Percentiles rank a stretch among this genome's conserved stretches.
Evolutionary conservation across 257 asterid species (phyloP).

Genomic region (Coffea eugenioides): DNA sequence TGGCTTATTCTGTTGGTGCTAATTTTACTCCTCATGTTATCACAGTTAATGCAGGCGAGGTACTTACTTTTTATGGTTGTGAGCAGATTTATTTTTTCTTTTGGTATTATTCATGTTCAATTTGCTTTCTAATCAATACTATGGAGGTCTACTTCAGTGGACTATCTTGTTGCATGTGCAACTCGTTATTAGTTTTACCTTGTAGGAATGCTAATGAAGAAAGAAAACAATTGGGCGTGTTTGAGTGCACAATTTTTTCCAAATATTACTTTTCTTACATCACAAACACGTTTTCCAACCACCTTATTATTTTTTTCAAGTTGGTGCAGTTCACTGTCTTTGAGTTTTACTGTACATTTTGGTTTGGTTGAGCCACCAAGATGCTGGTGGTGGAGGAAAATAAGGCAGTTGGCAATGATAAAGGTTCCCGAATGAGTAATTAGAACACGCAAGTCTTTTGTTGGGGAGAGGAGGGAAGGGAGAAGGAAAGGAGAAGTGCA

Average conservation of each 20-base stretch:
- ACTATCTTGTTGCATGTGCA: not conserved
- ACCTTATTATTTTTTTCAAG: not conserved
- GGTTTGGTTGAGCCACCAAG: not conserved
- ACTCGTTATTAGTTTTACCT: not conserved
- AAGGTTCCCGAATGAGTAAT: not conserved
- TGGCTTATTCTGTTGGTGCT: constrained; percentile 52
- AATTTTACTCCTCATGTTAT: constrained; percentile 74
- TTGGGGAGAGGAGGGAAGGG: too few species aligned
- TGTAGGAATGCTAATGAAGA: not conserved
- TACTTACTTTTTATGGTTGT: not conserved
- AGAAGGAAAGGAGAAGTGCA: not conserved
- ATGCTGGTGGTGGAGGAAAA: not conserved
- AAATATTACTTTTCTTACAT: too few species aligned
- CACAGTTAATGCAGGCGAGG: constrained; percentile 27
- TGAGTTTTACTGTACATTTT: not conserved
- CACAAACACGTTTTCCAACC: too few species aligned
- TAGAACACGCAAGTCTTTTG: not conserved
- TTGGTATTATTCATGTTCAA: not conserved
- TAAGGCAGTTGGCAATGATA: not conserved
- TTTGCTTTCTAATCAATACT: not conserved
- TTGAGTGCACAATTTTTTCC: too few species aligned
- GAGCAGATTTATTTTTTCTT: not conserved
- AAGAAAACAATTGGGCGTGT: not conserved
- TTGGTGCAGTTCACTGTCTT: not conserved
- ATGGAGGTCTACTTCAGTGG: not conserved